These are phyloP conservation scores for Xylaria sp. DNA, from an alignment of 2,329 filamentous ascomycete genomes.

Conservation along the genomic window DNA sequence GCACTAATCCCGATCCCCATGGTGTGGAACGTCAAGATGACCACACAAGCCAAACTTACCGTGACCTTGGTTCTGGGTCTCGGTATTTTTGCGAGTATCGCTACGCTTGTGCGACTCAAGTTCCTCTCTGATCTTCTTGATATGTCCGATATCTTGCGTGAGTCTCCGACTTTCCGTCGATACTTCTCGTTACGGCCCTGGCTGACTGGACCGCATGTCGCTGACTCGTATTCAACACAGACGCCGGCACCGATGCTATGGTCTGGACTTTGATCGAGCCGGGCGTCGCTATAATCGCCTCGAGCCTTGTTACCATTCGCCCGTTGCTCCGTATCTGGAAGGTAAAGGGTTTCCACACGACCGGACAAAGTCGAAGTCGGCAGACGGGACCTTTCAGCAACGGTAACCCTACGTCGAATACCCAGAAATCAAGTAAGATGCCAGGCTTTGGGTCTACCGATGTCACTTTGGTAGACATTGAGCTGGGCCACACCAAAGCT, in stretches of 20 bases:
- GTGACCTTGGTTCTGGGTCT: conserved; percentile 53
- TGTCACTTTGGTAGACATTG: conserved; percentile 42
- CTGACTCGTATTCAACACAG: conserved; percentile 34
- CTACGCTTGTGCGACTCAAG: conserved; percentile 55
- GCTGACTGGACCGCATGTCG: background rate
- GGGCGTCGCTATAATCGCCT: conserved; percentile 57
- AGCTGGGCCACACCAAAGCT: conserved; percentile 28
- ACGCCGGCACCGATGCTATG: conserved; percentile 54
- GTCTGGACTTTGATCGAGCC: conserved; percentile 62
- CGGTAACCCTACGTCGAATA: conserved; percentile 37
- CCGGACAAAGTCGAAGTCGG: conserved; percentile 40
- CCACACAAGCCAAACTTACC: conserved; percentile 53
- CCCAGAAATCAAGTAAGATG: conserved; percentile 35
- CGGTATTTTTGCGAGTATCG: conserved; percentile 58
- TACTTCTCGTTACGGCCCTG: background rate
- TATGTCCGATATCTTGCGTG: conserved; percentile 52
- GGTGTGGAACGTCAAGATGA: conserved; percentile 59
- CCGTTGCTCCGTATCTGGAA: conserved; percentile 54
- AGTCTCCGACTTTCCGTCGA: conserved; percentile 22
- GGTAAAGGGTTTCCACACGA: conserved; percentile 50
- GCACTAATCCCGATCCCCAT: conserved; percentile 57
- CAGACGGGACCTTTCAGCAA: conserved; percentile 29
- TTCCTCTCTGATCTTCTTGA: conserved; percentile 51
- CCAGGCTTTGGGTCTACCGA: conserved; percentile 42
- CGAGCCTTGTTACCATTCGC: conserved; percentile 57